These are phyloP conservation scores for Aspergillus persii DNA, from an alignment of 2,329 filamentous ascomycete species.

Conservation along the genomic window DNA sequence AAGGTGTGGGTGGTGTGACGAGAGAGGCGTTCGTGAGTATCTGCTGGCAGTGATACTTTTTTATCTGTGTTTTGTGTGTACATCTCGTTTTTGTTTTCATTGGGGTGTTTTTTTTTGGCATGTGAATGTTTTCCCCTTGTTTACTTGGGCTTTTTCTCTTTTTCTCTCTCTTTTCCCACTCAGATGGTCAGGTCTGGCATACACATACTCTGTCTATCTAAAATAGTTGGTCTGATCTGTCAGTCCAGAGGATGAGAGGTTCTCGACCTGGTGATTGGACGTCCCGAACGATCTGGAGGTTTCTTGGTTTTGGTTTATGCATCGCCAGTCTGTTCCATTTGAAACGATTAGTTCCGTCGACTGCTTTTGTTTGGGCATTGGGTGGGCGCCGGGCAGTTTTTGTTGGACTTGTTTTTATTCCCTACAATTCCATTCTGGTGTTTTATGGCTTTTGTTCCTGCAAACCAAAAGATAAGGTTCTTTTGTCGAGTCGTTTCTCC, in stretches of 20 bases:
- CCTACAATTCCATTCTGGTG: neutral
- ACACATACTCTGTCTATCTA: neutral
- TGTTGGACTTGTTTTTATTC: constrained; percentile 4
- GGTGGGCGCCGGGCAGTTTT: constrained; percentile 15
- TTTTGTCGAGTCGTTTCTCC: neutral
- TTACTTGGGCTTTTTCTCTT: no score
- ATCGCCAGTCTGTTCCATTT: neutral
- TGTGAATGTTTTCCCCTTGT: no score
- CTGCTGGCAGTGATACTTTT: constrained; percentile 51
- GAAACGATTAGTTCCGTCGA: neutral
- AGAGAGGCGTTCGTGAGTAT: constrained; percentile 66
- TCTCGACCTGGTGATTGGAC: neutral
- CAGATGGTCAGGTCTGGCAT: neutral
- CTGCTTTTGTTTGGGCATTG: constrained; percentile 14
- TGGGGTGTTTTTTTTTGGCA: neutral
- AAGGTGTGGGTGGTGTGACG: constrained; percentile 77
- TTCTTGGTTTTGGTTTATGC: neutral
- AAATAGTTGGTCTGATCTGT: neutral
- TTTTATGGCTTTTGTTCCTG: neutral
- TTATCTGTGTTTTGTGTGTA: constrained; percentile 3
- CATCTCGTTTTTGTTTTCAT: neutral
- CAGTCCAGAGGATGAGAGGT: neutral
- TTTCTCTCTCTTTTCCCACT: neutral
- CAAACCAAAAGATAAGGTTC: no score
- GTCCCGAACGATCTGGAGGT: neutral